These are phyloP conservation scores for Antrodiella citrinella DNA, from an alignment of 768 basidiomycete genomes.

Conservation along the genomic window DNA sequence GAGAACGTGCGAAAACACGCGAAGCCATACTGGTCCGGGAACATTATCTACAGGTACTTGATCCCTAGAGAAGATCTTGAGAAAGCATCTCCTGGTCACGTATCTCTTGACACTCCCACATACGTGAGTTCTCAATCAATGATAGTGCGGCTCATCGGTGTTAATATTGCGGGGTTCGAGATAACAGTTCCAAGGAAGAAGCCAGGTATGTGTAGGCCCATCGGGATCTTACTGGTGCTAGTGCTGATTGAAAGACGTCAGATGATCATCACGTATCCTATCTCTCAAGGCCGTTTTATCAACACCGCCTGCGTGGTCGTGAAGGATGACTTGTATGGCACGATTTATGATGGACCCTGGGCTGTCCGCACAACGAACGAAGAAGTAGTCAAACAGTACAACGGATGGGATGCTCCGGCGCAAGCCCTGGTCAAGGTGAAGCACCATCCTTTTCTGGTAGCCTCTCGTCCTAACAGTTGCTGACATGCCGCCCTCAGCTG, in stretches of 20 bases:
- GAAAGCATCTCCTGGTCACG: not conserved
- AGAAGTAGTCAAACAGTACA: constrained; percentile 21
- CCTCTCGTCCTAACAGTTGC: not conserved
- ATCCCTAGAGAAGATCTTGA: not conserved
- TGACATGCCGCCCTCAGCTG: constrained; percentile 11
- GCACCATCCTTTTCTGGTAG: not conserved
- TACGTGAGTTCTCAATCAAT: not conserved
- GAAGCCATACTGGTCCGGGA: not conserved
- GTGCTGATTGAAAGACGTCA: too few relatives aligned
- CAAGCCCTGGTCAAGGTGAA: constrained; percentile 17
- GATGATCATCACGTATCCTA: not conserved
- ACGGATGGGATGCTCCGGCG: constrained; percentile 24
- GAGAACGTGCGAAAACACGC: not conserved
- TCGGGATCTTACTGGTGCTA: too few relatives aligned
- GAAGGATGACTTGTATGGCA: constrained; percentile 6
- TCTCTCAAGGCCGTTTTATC: not conserved
- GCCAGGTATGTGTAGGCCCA: too few relatives aligned
- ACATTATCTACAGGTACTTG: not conserved
- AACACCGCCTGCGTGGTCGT: not conserved
- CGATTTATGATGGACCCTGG: constrained; percentile 17
- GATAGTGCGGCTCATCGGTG: too few relatives aligned
- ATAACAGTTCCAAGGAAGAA: too few relatives aligned
- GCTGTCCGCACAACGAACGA: constrained; percentile 15
- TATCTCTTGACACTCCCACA: not conserved
- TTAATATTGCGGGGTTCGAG: too few relatives aligned